These are phyloP conservation scores for Clarkia xantiana DNA, from an alignment of 345 rosid genomes.

Conservation along the genomic window DNA sequence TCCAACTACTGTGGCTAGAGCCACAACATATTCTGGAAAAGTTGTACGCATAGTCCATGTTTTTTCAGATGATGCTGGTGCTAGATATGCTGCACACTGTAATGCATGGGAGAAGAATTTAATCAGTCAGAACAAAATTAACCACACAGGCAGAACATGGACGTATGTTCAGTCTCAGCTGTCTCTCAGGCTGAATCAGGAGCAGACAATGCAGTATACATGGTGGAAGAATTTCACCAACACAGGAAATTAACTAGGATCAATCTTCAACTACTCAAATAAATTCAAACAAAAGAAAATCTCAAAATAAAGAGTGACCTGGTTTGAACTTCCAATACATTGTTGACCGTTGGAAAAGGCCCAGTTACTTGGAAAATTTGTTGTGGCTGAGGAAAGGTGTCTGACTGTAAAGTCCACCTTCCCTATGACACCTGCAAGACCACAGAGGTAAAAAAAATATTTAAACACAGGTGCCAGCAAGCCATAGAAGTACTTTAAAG, in stretches of 20 bases:
- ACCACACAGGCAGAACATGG: slow-evolving; percentile 1
- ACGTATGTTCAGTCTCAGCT: not conserved
- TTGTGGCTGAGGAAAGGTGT: slow-evolving; percentile 74
- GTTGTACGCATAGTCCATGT: slow-evolving; percentile 93
- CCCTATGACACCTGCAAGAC: slow-evolving; percentile 61
- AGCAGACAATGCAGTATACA: not conserved
- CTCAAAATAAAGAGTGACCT: slow-evolving; percentile 26
- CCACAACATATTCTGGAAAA: slow-evolving; percentile 96
- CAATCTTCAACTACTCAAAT: not conserved
- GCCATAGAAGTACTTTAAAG: not conserved
- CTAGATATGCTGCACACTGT: slow-evolving; percentile 77
- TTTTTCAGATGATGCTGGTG: slow-evolving; percentile 66
- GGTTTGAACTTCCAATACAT: slow-evolving; percentile 42
- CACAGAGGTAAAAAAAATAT: slow-evolving; percentile 9
- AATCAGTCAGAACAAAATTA: slow-evolving; percentile 1
- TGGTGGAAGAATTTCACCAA: no score
- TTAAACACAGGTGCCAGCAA: not conserved
- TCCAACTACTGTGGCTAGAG: slow-evolving; percentile 92
- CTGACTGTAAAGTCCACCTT: slow-evolving; percentile 95
- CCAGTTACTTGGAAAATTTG: slow-evolving; percentile 64
- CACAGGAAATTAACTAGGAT: not conserved
- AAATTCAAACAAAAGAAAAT: not conserved
- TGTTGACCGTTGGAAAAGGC: slow-evolving; percentile 41
- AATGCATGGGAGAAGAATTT: slow-evolving; percentile 2
- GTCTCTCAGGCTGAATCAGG: no score